A percentile compares a stretch with the other conserved stretches of the same genome.
These are phyloP conservation scores for Aspergillus terreus DNA, from an alignment of 2,329 filamentous ascomycete genomes.

Conservation along the genomic window DNA sequence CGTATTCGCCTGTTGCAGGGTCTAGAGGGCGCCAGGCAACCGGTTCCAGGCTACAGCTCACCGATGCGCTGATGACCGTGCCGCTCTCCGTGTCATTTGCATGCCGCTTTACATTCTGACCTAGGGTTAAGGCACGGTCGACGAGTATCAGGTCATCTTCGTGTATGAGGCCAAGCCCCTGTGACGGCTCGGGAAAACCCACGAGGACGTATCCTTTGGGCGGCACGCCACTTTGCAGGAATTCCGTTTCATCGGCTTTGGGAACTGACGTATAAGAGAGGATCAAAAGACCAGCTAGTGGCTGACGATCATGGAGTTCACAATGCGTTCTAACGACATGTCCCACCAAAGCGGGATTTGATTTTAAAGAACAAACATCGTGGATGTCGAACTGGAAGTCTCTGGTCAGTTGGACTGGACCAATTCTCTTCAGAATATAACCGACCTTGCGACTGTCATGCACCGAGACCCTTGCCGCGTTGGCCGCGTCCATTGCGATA, in stretches of 20 bases:
- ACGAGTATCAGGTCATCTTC: conserved; percentile 49
- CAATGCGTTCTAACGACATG: conserved; percentile 3
- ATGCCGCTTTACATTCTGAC: conserved; percentile 53
- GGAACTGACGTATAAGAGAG: conserved; percentile 27
- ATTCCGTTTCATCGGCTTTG: conserved; percentile 23
- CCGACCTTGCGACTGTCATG: conserved; percentile 7
- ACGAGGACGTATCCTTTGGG: conserved; percentile 52
- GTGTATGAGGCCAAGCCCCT: conserved; percentile 41
- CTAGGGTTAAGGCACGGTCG: conserved; percentile 53
- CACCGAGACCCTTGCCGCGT: neutral
- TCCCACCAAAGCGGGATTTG: conserved; percentile 16
- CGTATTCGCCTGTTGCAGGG: conserved; percentile 19
- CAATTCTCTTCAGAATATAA: neutral
- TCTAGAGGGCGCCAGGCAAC: conserved; percentile 21
- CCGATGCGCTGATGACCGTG: conserved; percentile 49
- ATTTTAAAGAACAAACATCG: conserved; percentile 19
- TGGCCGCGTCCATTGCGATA: neutral
- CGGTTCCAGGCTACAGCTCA: conserved; percentile 43
- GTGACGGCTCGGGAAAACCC: conserved; percentile 30
- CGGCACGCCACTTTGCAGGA: conserved; percentile 31
- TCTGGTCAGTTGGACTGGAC: neutral
- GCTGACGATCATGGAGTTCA: conserved; percentile 19
- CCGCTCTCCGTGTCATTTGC: conserved; percentile 50
- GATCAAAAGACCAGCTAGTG: conserved; percentile 31
- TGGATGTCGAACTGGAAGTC: conserved; percentile 15